A percentile compares a stretch with the other conserved stretches of the same genome.
phyloP scores from a whole-genome alignment of 352 stramenopile species.

The Globisporangium nodosum region DNA sequence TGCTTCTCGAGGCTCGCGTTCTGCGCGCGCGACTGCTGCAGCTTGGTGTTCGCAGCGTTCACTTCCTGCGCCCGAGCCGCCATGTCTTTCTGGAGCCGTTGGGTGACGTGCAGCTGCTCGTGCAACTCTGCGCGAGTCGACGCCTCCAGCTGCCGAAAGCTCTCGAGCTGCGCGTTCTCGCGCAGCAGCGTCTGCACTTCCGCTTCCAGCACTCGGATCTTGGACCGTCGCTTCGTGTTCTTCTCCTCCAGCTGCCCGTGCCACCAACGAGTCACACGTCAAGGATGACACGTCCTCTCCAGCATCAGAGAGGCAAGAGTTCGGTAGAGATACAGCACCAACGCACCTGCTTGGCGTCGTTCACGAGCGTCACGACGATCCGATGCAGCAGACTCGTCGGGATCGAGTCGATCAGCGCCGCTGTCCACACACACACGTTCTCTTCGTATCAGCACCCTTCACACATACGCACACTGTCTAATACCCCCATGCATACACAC shows the following conservation, averaged over 20 bases:
- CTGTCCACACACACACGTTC: conserved; percentile 12
- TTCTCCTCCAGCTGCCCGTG: conserved; percentile 31
- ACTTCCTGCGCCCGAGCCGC: conserved; percentile 25
- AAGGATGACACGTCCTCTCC: too few relatives aligned
- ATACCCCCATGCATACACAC: conserved; percentile 16
- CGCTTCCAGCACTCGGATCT: conserved; percentile 27
- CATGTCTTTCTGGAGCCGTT: conserved; percentile 26
- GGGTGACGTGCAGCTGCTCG: conserved; percentile 24
- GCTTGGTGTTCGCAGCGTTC: conserved; percentile 21
- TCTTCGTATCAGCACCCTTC: neutral
- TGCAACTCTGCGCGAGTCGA: conserved; percentile 24
- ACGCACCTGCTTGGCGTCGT: conserved; percentile 45
- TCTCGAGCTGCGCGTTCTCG: conserved; percentile 30
- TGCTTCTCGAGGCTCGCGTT: conserved; percentile 26
- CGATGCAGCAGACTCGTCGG: conserved; percentile 57
- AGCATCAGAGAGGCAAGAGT: too few relatives aligned
- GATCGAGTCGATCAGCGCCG: conserved; percentile 56
- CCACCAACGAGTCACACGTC: neutral
- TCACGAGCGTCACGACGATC: conserved; percentile 59
- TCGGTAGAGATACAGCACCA: neutral
- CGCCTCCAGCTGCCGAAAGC: conserved; percentile 22
- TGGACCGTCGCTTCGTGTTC: conserved; percentile 25
- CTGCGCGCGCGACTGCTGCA: conserved; percentile 25
- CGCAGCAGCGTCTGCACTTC: conserved; percentile 18
- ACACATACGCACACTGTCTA: neutral